These are phyloP conservation scores for Knufia petricola DNA, from an alignment of 2,329 filamentous ascomycete species.

Conservation along the genomic window DNA sequence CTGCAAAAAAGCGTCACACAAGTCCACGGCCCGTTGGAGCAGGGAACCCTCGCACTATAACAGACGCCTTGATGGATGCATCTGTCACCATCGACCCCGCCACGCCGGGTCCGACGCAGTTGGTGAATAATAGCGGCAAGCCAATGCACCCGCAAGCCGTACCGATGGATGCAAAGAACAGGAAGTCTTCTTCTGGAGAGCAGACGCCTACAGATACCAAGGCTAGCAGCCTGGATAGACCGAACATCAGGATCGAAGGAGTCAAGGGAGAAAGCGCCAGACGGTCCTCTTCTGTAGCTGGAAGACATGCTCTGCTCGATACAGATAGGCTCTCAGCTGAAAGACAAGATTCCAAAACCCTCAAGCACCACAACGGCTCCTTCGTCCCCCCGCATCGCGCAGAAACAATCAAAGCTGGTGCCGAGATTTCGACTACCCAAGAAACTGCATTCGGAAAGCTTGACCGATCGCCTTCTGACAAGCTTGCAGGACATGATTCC, in stretches of 20 bases:
- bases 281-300: constrained; percentile 6
- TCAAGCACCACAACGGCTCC: constrained; percentile 45
- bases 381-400: constrained; percentile 51
- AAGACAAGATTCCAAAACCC: constrained; percentile 15
- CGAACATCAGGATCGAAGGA: constrained; percentile 16
- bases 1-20: constrained; percentile 24
- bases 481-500: constrained; percentile 31
- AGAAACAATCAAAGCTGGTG: constrained; percentile 49
- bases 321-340: constrained; percentile 17
- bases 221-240: constrained; percentile 13
- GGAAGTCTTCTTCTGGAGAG: constrained; percentile 4
- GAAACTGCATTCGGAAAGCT: constrained; percentile 57
- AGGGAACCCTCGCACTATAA: constrained; percentile 61
- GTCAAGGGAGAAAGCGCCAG: constrained; percentile 18
- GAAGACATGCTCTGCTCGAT: constrained; percentile 9
- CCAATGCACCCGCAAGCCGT: constrained; percentile 9
- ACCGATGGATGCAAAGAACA: constrained; percentile 13
- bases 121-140: neutral
- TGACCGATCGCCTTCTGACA: constrained; percentile 28
- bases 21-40: constrained; percentile 26
- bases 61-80: constrained; percentile 83
- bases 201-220: neutral
- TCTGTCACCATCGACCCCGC: constrained; percentile 72
- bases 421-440: constrained; percentile 56
- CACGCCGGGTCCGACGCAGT: constrained; percentile 25